phyloP scores from a whole-genome alignment of 2,329 filamentous ascomycete species.

The Fusarium sp. region DNA sequence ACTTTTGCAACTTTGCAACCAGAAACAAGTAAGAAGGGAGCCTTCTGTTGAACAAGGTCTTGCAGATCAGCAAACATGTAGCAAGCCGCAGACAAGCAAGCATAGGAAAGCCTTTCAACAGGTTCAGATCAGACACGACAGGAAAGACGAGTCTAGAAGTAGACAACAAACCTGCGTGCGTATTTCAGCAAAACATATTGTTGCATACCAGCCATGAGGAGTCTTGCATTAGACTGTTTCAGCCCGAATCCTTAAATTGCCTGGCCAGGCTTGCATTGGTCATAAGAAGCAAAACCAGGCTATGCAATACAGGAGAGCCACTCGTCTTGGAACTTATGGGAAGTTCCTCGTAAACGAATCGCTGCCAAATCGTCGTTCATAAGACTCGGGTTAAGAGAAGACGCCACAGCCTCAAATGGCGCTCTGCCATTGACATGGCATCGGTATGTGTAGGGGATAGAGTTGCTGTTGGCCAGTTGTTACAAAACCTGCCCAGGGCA shows the following conservation, averaged over 20 bases:
- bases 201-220: background rate
- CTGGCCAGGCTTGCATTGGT: background rate
- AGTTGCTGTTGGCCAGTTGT: background rate
- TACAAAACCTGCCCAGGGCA: background rate
- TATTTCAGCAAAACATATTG: background rate
- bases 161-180: background rate
- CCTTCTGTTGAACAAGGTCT: background rate
- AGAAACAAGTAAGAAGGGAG: background rate
- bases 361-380: background rate
- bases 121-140: background rate
- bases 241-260: constrained; percentile 7
- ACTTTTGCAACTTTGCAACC: constrained; percentile 13
- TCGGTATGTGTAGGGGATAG: background rate
- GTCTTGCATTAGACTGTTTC: constrained; percentile 16
- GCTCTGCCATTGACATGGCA: constrained; percentile 2
- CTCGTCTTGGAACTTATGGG: background rate
- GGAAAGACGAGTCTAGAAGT: background rate
- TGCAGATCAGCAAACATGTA: constrained; percentile 29
- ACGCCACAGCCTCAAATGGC: background rate
- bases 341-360: background rate
- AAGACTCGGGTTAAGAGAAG: background rate
- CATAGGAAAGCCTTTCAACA: background rate
- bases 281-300: constrained; percentile 4
- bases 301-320: background rate
- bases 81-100: constrained; percentile 8